Conservation (phyloP, 1,284 basidiomycete species). For the Ceratobasidium sp. region DNA sequence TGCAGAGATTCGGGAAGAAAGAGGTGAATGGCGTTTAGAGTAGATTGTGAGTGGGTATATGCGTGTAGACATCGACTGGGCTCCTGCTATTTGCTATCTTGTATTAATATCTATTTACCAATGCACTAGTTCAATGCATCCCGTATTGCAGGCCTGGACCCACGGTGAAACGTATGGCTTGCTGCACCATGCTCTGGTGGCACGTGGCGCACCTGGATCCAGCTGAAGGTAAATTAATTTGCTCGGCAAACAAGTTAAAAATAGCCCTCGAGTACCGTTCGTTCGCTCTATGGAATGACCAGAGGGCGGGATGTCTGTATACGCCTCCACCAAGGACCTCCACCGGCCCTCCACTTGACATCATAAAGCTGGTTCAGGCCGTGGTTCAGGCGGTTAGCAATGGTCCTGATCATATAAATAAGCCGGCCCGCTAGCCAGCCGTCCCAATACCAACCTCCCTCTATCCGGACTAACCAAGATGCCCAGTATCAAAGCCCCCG, state of each 20-base stretch:
- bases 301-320: too few species aligned
- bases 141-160: too few species aligned
- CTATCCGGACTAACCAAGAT: slow-evolving; percentile 26
- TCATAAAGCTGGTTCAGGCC: background rate
- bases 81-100: too few species aligned
- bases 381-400: background rate
- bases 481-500: slow-evolving; percentile 48
- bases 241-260: background rate
- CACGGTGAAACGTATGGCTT: too few species aligned
- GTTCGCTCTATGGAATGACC: too few species aligned
- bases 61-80: background rate
- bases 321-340: background rate
- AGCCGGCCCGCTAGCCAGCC: background rate
- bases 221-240: background rate
- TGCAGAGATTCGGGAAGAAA: slow-evolving; percentile 28
- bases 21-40: background rate
- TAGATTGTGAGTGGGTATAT: background rate
- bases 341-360: slow-evolving; percentile 8
- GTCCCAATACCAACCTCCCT: background rate
- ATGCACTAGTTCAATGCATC: background rate
- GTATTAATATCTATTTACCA: background rate
- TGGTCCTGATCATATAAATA: background rate
- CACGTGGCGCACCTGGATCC: too few species aligned
- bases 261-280: background rate
- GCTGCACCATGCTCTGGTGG: too few species aligned